Base-by-base conservation (phyloP, 495 filamentous ascomycete species). In the Trichoderma parareesei region DNA sequence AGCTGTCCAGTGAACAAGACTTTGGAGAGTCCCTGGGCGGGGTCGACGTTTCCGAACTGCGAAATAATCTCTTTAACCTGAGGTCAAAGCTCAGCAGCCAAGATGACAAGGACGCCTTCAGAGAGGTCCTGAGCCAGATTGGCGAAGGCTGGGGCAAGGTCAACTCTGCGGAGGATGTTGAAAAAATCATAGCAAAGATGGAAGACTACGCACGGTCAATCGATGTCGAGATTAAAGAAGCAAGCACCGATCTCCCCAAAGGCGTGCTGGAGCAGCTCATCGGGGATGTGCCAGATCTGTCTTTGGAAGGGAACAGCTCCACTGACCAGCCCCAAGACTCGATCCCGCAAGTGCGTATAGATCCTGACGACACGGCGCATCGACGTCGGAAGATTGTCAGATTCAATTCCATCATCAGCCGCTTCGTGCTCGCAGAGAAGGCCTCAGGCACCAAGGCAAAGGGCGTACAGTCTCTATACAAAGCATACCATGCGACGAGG, bases 401-500 rank as follows among this genome's bases (percentile, higher is more conserved):
- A 35, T 44, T 63, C 40, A 63, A 63, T n/a, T 42, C 43, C 10
- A 35, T 44, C 61, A 13, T 63, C n/a, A 10, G 13, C 2, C 61
- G 61, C 8, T 42, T 63, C 14, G 4, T 37, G 16, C 18, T n/a
- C 9, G 61, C 41, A 18, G 33, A 44, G 41, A 43, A 46, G 18
- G 5, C 27, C 16, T 46, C 61, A n/a, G 43, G 61, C 20, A n/a
- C 38, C n/a, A 48, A 42, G n/a, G 8, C 16, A 11, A 63, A 63
- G 41, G 40, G n/a, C 3, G 61, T 46, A 38, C 43, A 42, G 14
- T 42, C 61, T 14, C 11, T 63, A 18, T 63, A 46, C 42, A 79
- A 74, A 64, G 69, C 67, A 40, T 82, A 82, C 69, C 74, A 71
- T 27, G 71, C 73, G 9, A 76, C 77, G 13, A 71, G 81, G 66